A percentile compares a stretch with the other conserved stretches of the same genome.
phyloP scores from a whole-genome alignment of 1,284 basidiomycete genomes.

The Fistulina hepatica region DNA sequence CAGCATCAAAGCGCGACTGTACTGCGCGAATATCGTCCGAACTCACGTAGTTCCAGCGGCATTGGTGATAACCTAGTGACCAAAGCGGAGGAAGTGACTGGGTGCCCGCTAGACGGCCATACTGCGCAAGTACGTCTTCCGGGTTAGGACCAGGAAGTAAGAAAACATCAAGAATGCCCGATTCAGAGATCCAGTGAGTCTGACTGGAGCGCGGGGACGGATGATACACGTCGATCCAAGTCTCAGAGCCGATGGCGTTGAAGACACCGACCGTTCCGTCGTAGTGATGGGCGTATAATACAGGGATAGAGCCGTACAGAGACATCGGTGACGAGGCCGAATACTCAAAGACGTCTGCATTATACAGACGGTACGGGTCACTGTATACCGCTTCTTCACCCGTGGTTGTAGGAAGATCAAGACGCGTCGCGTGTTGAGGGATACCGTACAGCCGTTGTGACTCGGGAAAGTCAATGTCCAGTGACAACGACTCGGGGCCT shows the following conservation, averaged over 20 bases:
- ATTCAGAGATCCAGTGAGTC: conserved; percentile 97
- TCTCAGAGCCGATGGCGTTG: conserved; percentile 87
- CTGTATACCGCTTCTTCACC: conserved; percentile 61
- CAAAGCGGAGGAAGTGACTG: conserved; percentile 84
- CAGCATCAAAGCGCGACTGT: conserved; percentile 81
- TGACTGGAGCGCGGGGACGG: conserved; percentile 53
- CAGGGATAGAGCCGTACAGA: conserved; percentile 84
- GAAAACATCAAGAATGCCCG: conserved; percentile 91
- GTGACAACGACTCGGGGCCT: conserved; percentile 76
- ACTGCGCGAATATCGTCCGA: conserved; percentile 86
- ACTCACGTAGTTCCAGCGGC: conserved; percentile 96
- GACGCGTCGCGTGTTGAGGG: conserved; percentile 89
- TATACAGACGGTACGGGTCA: conserved; percentile 94
- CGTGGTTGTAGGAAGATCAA: conserved; percentile 80
- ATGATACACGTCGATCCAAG: conserved; percentile 87
- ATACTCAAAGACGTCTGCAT: conserved; percentile 97
- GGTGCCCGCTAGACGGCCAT: conserved; percentile 76
- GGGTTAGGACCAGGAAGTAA: conserved; percentile 86
- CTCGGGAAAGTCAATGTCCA: conserved; percentile 91
- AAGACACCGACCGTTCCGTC: conserved; percentile 85
- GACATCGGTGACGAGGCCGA: conserved; percentile 85
- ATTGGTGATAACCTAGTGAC: conserved; percentile 94
- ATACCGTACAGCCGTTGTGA: conserved; percentile 90
- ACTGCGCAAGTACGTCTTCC: conserved; percentile 75
- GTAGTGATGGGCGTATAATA: conserved; percentile 86